Base-by-base conservation (phyloP, 768 basidiomycete genomes). In the Leccinum broughii region DNA sequence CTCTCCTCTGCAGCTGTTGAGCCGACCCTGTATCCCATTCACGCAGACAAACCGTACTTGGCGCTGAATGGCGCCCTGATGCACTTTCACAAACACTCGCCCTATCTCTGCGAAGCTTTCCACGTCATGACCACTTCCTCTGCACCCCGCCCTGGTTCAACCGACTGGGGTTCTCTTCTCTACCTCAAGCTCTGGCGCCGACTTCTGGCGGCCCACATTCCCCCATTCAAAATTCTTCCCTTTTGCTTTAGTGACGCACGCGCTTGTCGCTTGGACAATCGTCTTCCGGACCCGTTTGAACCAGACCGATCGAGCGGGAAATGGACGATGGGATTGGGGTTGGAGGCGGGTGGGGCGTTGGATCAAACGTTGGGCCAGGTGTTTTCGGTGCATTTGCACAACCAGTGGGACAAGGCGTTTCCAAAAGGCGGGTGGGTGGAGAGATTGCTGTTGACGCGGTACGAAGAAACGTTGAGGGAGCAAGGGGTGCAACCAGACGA, bases 91-190 rank as follows among this genome's bases (percentile, higher is more conserved):
- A 81, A 85, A 67, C 87, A 90, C 73, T 98, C 96, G 3, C 93
- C 96, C 2, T 99, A 97, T 77, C 87, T 99, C 48, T 98, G 96
- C 78, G 94, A 98, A 77, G 92, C 94, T 2, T 95, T 98, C 77
- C 88, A 96, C 72, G 79, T 94, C 68, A 97, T 99, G 87, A 78
- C 84, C 0, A 83, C 84, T 10, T 87, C 88, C 3, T 75, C 86
- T 0, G 81, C 88, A 3, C 95, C 95, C 1, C 83, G 84, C 2
- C 76, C 86, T 17, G 85, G 87, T 48, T 89, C 93, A 24, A 94
- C 94, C 8, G 94, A 96, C 73, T 98, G 96, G 96, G 96, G 96
- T 20, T 84, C 94, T 0, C 80, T 88, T 9, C 87, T 98, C 56
- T 99, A 99, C 77, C 81, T 90, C 70, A 93, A 93, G 70, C 86